Conservation (phyloP, 2,329 filamentous ascomycete genomes). For the Fusarium compactum region DNA sequence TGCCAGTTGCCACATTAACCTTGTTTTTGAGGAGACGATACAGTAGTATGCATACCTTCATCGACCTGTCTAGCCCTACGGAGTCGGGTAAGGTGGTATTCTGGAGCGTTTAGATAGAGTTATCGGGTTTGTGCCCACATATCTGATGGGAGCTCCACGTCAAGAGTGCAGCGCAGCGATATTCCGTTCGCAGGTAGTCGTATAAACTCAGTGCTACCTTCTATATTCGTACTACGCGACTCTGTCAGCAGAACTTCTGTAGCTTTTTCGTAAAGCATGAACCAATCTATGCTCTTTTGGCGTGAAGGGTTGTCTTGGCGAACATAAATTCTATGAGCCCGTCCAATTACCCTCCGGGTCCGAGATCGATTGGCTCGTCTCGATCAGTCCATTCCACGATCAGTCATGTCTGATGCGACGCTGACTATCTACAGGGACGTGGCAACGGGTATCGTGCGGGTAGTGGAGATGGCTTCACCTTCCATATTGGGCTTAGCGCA, state of each 20-base stretch:
- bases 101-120: slow-evolving; percentile 5
- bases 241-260: slow-evolving; percentile 7
- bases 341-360: accelerated
- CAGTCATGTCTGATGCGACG: not conserved
- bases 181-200: not conserved
- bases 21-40: not conserved
- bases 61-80: not conserved
- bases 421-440: not conserved
- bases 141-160: too few relatives aligned
- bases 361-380: not conserved
- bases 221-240: not conserved
- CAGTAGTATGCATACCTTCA: not conserved
- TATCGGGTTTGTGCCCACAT: not conserved
- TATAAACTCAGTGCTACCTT: not conserved
- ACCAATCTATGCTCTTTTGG: not conserved
- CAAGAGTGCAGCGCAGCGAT: not conserved
- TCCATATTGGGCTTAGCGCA: not conserved
- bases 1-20: not conserved
- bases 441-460: not conserved
- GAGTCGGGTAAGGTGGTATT: not conserved
- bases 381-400: slow-evolving; percentile 10
- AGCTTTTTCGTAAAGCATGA: not conserved
- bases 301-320: not conserved
- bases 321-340: not conserved
- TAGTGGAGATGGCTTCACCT: slow-evolving; percentile 10